A percentile compares a stretch with the other conserved stretches of the same genome.
phyloP scores from a whole-genome alignment of 2,329 filamentous ascomycete genomes.

The Thyridium curvatum region DNA sequence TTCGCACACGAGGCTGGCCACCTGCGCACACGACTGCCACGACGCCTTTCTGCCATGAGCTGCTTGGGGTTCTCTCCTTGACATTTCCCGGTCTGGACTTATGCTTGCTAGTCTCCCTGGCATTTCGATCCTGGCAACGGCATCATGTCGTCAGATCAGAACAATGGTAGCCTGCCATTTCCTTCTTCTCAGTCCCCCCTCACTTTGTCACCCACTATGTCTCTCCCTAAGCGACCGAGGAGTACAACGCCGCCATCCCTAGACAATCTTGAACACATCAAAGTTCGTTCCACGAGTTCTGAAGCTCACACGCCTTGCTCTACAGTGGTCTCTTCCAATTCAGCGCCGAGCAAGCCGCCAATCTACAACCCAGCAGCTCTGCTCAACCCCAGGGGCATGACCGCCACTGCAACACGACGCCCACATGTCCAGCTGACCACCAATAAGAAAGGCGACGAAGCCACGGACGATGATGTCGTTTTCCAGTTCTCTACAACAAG shows the following conservation, averaged over 20 bases:
- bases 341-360: no score
- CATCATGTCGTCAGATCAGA: constrained; percentile 25
- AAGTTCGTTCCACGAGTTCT: no score
- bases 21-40: no score
- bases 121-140: not conserved
- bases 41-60: constrained; percentile 2
- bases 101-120: not conserved
- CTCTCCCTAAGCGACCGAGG: constrained; percentile 1
- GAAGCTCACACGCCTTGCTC: no score
- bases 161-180: constrained; percentile 20
- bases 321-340: no score
- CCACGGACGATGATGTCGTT: constrained; percentile 1
- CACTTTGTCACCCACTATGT: not conserved
- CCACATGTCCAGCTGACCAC: not conserved
- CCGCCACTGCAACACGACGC: no score
- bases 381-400: no score
- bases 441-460: constrained; percentile 1
- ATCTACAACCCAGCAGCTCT: no score
- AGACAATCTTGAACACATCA: no score
- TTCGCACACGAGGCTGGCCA: no score
- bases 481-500: constrained; percentile 25
- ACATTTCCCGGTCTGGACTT: constrained; percentile 2
- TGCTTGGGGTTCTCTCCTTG: constrained; percentile 1
- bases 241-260: no score
- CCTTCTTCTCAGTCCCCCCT: not conserved